phyloP scores from a whole-genome alignment of 2,329 filamentous ascomycete genomes.

The Fusarium floridanum region DNA sequence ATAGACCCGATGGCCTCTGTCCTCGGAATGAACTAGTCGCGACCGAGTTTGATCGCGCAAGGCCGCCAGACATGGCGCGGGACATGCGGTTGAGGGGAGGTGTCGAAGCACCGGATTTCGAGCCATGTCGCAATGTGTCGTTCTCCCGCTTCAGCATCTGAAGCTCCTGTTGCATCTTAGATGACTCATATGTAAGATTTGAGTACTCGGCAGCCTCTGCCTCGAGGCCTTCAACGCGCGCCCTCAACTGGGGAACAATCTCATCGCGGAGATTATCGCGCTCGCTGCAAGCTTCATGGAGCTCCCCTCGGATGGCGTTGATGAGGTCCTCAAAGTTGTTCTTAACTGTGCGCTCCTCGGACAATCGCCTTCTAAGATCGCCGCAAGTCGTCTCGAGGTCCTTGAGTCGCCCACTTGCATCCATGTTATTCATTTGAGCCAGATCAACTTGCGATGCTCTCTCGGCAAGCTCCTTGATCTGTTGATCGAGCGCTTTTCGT shows the following conservation, averaged over 20 bases:
- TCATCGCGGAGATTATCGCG: conserved; percentile 93
- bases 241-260: conserved; percentile 82
- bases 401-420: conserved; percentile 73
- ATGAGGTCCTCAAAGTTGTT: conserved; percentile 95
- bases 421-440: conserved; percentile 66
- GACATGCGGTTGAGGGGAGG: conserved; percentile 45
- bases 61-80: conserved; percentile 58
- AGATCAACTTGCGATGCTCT: conserved; percentile 75
- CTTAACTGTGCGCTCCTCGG: conserved; percentile 88
- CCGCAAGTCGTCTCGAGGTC: conserved; percentile 87
- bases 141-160: conserved; percentile 78
- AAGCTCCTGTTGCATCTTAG: conserved; percentile 89
- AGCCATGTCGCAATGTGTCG: conserved; percentile 64
- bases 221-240: conserved; percentile 83
- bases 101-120: conserved; percentile 37
- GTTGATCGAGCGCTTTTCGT: conserved; percentile 82
- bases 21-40: conserved; percentile 65
- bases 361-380: conserved; percentile 83
- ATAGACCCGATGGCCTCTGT: conserved; percentile 59
- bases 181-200: conserved; percentile 81
- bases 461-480: conserved; percentile 85
- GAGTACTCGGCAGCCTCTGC: conserved; percentile 78
- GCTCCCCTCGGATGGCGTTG: conserved; percentile 83
- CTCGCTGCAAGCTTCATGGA: conserved; percentile 86
- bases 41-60: conserved; percentile 76